Conservation (phyloP, 139 green algal species). For the Picochlorum sp. region DNA sequence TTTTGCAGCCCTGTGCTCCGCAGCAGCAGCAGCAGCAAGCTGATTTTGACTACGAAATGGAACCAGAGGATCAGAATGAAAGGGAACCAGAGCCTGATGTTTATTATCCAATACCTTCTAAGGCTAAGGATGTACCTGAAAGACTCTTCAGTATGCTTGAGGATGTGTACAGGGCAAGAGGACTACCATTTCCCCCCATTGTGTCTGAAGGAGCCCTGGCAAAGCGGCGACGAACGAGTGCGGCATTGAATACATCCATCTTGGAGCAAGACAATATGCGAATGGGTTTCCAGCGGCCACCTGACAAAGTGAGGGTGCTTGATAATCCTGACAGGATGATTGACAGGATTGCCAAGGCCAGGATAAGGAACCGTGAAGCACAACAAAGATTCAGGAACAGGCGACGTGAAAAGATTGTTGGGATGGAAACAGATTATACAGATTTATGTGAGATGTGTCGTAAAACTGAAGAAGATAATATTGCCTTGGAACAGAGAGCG, state of each 20-base stretch:
- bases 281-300: too few species aligned
- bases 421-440: not conserved
- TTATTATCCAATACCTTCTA: constrained; percentile 1
- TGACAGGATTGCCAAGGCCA: not conserved
- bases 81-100: not conserved
- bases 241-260: too few species aligned
- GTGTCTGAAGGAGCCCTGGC: too few species aligned
- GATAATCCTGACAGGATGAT: not conserved
- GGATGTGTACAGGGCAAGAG: too few species aligned
- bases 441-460: not conserved
- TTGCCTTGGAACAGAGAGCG: not conserved
- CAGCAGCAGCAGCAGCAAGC: too few species aligned
- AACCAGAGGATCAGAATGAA: not conserved
- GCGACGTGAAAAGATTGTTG: not conserved
- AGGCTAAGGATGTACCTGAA: not conserved
- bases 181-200: too few species aligned
- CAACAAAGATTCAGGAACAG: not conserved
- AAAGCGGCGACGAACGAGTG: too few species aligned
- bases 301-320: not conserved
- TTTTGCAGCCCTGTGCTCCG: too few species aligned
- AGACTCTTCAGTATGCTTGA: too few species aligned
- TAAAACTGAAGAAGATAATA: not conserved
- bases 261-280: too few species aligned
- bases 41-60: not conserved
- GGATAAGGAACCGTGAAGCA: not conserved